Conservation (phyloP, 805 yeast genomes). For the Wickerhamiella sergipiensis region DNA sequence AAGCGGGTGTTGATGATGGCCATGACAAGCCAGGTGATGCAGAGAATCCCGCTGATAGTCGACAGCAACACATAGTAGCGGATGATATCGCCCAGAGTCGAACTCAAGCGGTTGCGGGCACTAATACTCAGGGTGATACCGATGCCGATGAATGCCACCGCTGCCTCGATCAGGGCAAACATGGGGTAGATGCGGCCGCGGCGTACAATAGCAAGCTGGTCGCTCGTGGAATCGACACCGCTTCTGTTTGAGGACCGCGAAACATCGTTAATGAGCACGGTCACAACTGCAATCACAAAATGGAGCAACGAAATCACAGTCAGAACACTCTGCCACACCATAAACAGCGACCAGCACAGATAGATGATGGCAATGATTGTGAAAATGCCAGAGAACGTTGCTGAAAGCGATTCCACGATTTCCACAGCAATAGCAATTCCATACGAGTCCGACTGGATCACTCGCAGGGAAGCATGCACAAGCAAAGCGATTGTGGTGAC, state of each 20-base stretch:
- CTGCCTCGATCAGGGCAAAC: conserved; percentile 15
- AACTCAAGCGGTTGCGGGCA: conserved; percentile 16
- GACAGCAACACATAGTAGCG: conserved; percentile 10
- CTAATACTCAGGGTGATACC: conserved; percentile 13
- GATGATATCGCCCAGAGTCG: conserved; percentile 11
- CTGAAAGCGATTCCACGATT: conserved; percentile 14
- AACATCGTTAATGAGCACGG: conserved; percentile 15
- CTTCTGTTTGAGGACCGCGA: conserved; percentile 1
- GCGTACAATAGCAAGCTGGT: neutral
- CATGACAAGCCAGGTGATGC: conserved; percentile 15
- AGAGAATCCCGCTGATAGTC: conserved; percentile 8
- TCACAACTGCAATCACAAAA: conserved; percentile 13
- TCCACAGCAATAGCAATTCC: conserved; percentile 5
- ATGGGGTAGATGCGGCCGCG: conserved; percentile 13
- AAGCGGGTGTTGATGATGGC: conserved; percentile 8
- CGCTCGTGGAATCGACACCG: neutral
- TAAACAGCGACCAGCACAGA: conserved; percentile 11
- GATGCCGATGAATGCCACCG: conserved; percentile 18
- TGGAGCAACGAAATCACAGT: conserved; percentile 15
- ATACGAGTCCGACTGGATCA: conserved; percentile 6
- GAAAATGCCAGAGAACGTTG: conserved; percentile 14
- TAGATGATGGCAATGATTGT: conserved; percentile 1
- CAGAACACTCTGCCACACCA: conserved; percentile 17
- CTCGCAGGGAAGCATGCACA: conserved; percentile 12
- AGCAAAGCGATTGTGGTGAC: conserved; percentile 11